These are phyloP conservation scores for Pezicula radicicola DNA, from an alignment of 2,329 filamentous ascomycete species.

Conservation along the genomic window DNA sequence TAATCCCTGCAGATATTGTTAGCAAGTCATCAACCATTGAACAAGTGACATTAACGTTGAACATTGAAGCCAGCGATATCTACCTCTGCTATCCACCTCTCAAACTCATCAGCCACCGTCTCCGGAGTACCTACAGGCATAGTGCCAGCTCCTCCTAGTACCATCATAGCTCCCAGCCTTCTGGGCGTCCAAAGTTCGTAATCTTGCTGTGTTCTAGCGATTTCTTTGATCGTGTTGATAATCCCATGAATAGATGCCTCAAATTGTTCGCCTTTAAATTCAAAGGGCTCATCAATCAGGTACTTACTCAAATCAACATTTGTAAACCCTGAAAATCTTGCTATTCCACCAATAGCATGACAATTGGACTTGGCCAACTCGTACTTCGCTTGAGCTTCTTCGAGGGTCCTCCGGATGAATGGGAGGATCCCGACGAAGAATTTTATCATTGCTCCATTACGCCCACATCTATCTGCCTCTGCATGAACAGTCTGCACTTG, in stretches of 20 bases:
- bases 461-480: too few relatives aligned
- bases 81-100: conserved; percentile 64
- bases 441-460: too few relatives aligned
- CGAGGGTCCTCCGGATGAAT: too few relatives aligned
- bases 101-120: conserved; percentile 64
- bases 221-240: conserved; percentile 29
- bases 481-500: too few relatives aligned
- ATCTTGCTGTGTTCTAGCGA: conserved; percentile 35
- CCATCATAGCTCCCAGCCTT: conserved; percentile 65
- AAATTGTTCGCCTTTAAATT: not conserved
- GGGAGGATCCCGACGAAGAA: too few relatives aligned
- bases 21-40: not conserved
- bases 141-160: conserved; percentile 61
- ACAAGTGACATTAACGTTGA: conserved; percentile 34
- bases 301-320: too few relatives aligned
- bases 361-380: too few relatives aligned
- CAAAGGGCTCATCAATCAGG: too few relatives aligned
- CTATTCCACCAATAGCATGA: too few relatives aligned
- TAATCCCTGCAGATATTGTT: conserved; percentile 48
- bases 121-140: conserved; percentile 42
- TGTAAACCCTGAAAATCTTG: too few relatives aligned
- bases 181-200: conserved; percentile 64
- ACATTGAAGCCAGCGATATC: conserved; percentile 75
- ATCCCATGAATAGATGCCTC: conserved; percentile 35
- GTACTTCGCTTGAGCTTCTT: too few relatives aligned